A percentile compares a stretch with the other conserved stretches of the same genome.
Conservation (phyloP, 176 grass and related monocot genomes). For the Secale cereale region DNA sequence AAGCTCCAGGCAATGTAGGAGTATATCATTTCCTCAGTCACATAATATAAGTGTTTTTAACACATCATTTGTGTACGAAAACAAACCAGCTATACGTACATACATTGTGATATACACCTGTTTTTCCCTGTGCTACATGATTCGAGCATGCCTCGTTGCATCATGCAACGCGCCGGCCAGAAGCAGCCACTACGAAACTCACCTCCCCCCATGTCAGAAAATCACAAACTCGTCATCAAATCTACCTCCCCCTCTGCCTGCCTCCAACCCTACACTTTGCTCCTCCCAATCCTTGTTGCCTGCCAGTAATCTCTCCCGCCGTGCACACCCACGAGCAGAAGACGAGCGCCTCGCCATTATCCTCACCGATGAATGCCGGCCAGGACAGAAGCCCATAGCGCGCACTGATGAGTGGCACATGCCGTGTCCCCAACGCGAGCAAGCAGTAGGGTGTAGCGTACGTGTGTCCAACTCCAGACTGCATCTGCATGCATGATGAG, state of each 20-base stretch:
- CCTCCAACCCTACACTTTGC: neutral
- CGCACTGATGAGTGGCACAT: slow-evolving; percentile 26
- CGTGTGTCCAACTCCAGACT: slow-evolving; percentile 12
- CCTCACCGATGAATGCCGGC: neutral
- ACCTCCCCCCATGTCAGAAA: neutral
- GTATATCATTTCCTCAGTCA: too few relatives aligned
- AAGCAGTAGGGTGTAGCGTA: neutral
- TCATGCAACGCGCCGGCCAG: neutral
- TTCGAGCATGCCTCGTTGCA: slow-evolving; percentile 23
- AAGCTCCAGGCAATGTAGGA: too few relatives aligned
- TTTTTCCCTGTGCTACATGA: neutral
- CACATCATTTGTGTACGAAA: too few relatives aligned
- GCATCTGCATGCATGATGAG: slow-evolving; percentile 19
- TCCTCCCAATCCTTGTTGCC: neutral
- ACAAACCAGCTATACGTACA: neutral
- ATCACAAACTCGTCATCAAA: neutral
- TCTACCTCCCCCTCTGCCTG: neutral
- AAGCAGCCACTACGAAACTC: neutral
- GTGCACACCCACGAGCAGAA: neutral
- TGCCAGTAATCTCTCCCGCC: neutral
- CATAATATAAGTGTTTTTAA: too few relatives aligned
- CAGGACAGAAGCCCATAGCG: neutral
- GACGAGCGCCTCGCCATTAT: neutral
- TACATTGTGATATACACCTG: neutral
- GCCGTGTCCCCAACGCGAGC: slow-evolving; percentile 18